Evolutionary conservation across 2,329 filamentous ascomycete genomes (phyloP).

Genomic region (Colletotrichum kahawae): DNA sequence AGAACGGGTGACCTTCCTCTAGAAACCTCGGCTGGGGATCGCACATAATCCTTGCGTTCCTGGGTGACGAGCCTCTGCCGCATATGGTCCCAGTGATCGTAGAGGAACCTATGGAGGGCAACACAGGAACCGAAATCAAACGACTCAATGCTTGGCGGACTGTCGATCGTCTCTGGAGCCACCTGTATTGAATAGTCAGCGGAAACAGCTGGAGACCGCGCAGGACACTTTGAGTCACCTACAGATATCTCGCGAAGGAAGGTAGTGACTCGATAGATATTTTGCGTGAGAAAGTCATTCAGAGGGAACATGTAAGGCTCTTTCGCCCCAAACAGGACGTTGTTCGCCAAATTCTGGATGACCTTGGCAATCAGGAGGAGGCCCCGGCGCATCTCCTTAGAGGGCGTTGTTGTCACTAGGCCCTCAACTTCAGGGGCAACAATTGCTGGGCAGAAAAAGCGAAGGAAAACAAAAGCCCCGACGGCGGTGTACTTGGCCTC

Average conservation of each 20-base stretch:
- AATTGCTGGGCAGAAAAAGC: slow-evolving; percentile 76
- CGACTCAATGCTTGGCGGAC: slow-evolving; percentile 48
- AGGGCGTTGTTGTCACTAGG: slow-evolving; percentile 63
- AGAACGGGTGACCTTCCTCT: slow-evolving; percentile 61
- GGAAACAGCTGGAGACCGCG: neutral
- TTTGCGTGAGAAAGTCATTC: slow-evolving; percentile 71
- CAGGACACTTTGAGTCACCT: slow-evolving; percentile 31
- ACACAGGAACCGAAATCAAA: slow-evolving; percentile 77
- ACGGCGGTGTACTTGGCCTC: slow-evolving; percentile 76
- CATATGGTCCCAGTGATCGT: slow-evolving; percentile 75
- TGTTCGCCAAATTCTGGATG: slow-evolving; percentile 74
- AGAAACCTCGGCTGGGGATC: slow-evolving; percentile 57
- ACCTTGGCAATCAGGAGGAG: slow-evolving; percentile 74
- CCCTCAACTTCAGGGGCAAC: slow-evolving; percentile 73
- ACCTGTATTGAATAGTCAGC: slow-evolving; percentile 36
- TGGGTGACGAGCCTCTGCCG: slow-evolving; percentile 66
- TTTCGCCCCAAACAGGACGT: slow-evolving; percentile 74
- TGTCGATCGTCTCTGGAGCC: slow-evolving; percentile 51
- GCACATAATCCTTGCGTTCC: slow-evolving; percentile 61
- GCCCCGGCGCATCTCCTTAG: slow-evolving; percentile 72
- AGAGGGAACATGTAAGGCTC: slow-evolving; percentile 76
- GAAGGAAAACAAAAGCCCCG: slow-evolving; percentile 73
- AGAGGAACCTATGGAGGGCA: slow-evolving; percentile 70
- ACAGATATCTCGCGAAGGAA: slow-evolving; percentile 73
- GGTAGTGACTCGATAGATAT: slow-evolving; percentile 70